Evolutionary conservation across 2,329 filamentous ascomycete genomes (phyloP), one percentile per base, ranked within the genome.

Genomic region (Cercospora sesami): DNA sequence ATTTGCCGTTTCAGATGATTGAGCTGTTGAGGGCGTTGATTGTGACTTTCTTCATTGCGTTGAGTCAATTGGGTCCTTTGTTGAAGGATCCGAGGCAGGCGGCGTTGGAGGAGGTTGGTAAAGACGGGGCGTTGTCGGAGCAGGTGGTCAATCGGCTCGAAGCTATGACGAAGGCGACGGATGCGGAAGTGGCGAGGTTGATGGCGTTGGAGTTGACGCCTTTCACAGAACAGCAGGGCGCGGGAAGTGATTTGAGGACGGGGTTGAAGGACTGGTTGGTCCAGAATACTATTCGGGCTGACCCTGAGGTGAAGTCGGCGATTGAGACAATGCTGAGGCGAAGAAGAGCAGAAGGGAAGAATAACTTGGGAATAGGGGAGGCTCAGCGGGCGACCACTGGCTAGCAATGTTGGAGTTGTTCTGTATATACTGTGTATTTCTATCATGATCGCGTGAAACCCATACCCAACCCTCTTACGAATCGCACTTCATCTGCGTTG

Each of bases 201-300:
- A 81, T 97, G 77, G 89, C 90, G 58, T 83, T 96, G 78, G 93
- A 96, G 75, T 86, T 94, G 79, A 88, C 89, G 63, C 94, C 94
- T 0, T 97, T 93, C 79, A 87, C 85, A 61, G 90, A 89, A n/a
- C 90, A 96, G 75, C 81, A 85, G 39, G 85, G 86, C 69, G 85
- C 86, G 69, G 82, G 90, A 58, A 83, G 83, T 55, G 88, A 87
- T 68, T 80, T 96, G 75, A 86, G 89, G 69, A 85, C 85, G 48
- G 91, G 90, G 74, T 86, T 97, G 80, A 91, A 90, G 80, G 92
- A 95, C 75, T 96, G 93, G 86, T 83, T 98, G 73, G 89, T 97
- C 28, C 89, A 96, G 78, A 96, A 96, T 76, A 94, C 90, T 14
- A 91, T 96, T 68, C 86, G 88, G 72, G 88, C 86, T 59, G 91